A percentile compares a stretch with the other conserved stretches of the same genome.
phyloP scores from a whole-genome alignment of 148 eudicot genomes.

The Rhododendron williamsianum region DNA sequence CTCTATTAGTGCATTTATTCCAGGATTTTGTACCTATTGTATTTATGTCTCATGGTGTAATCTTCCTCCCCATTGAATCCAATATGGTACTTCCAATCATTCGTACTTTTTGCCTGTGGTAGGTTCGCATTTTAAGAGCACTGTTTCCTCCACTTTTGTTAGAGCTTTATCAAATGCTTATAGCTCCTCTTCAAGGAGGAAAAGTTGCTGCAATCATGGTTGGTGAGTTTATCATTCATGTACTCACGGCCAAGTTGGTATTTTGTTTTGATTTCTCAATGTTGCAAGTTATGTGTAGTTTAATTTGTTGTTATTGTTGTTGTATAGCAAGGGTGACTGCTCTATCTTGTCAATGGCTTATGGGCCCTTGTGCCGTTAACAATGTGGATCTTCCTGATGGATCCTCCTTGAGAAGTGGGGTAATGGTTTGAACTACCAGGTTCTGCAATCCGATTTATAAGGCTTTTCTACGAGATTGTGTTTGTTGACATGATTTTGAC shows the following conservation, averaged over 20 bases:
- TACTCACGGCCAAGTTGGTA: not conserved
- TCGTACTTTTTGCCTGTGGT: slow-evolving; percentile 6
- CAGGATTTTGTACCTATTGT: not conserved
- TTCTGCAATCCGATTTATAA: not conserved
- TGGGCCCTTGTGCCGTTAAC: slow-evolving; percentile 87
- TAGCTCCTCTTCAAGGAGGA: slow-evolving; percentile 78
- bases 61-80: not conserved
- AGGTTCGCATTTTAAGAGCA: slow-evolving; percentile 71
- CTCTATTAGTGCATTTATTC: not conserved
- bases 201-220: slow-evolving; percentile 85
- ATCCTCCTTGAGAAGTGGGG: slow-evolving; percentile 70
- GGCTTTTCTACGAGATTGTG: not conserved
- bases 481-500: slow-evolving; percentile 6
- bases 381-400: slow-evolving; percentile 72
- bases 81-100: slow-evolving; percentile 9
- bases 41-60: not conserved
- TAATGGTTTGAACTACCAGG: slow-evolving; percentile 20
- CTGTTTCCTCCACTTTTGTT: slow-evolving; percentile 74
- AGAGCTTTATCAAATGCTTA: slow-evolving; percentile 61
- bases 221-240: slow-evolving; percentile 43
- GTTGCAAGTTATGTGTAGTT: not conserved
- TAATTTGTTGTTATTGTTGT: slow-evolving; percentile 14
- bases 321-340: slow-evolving; percentile 83
- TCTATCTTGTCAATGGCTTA: slow-evolving; percentile 89
- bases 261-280: not conserved